phyloP scores from a whole-genome alignment of 2,329 filamentous ascomycete species.

The Trichoderma citrinoviride region DNA sequence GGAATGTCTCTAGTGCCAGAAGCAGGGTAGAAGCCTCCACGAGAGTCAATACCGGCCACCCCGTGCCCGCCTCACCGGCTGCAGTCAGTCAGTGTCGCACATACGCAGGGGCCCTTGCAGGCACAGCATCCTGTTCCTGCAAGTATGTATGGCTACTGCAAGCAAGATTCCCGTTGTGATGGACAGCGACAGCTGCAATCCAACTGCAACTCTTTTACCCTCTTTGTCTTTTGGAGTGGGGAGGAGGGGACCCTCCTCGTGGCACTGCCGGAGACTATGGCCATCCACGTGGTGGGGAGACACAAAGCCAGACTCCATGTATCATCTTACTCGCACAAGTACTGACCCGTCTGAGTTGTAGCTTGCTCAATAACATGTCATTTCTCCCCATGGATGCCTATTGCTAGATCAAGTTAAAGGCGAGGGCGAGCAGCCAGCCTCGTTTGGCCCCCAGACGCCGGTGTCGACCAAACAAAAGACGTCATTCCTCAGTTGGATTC shows the following conservation, averaged over 20 bases:
- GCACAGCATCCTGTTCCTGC: not conserved
- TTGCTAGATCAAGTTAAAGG: not conserved
- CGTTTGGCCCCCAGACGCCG: conserved; percentile 1
- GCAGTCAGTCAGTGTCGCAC: not conserved
- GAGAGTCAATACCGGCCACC: not conserved
- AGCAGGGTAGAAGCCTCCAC: not conserved
- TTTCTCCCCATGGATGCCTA: not conserved
- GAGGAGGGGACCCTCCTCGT: not conserved
- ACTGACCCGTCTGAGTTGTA: no score
- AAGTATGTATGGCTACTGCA: conserved; percentile 7
- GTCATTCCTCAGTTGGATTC: not conserved
- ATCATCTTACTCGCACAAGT: not conserved
- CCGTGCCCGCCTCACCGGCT: conserved; percentile 9
- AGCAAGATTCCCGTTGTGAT: not conserved
- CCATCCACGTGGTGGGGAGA: conserved; percentile 10
- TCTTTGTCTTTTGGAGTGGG: not conserved
- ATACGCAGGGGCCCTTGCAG: not conserved
- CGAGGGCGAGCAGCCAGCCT: conserved; percentile 1
- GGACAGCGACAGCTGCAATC: not conserved
- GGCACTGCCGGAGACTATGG: not conserved
- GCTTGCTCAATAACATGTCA: not conserved
- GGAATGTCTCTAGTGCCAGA: not conserved
- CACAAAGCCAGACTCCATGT: conserved; percentile 3
- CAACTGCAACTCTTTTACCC: not conserved
- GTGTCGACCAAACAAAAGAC: not conserved